Evolutionary conservation across 768 basidiomycete species (phyloP).

Genomic region (Neoboletus magnificus): DNA sequence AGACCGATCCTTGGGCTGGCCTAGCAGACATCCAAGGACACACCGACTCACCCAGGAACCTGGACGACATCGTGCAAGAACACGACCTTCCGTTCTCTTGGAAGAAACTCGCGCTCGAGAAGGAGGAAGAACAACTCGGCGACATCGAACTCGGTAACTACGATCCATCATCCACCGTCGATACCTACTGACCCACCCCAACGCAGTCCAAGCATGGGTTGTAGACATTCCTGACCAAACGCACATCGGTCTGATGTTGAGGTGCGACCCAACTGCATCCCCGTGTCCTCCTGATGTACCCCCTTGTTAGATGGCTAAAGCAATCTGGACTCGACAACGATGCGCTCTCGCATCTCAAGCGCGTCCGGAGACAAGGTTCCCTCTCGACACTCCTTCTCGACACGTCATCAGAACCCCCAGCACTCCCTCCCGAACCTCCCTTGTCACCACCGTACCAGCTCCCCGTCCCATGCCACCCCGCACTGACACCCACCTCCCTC

Average conservation of each 20-base stretch:
- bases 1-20: slow-evolving; percentile 5
- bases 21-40: slow-evolving; percentile 6
- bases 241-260: slow-evolving; percentile 58
- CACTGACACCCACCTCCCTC: slow-evolving; percentile 65
- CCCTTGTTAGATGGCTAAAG: slow-evolving; percentile 61
- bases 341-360: slow-evolving; percentile 71
- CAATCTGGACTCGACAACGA: slow-evolving; percentile 56
- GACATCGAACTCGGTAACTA: slow-evolving; percentile 41
- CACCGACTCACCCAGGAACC: slow-evolving; percentile 27
- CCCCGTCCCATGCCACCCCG: slow-evolving; percentile 62
- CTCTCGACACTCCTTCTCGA: slow-evolving; percentile 56
- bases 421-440: slow-evolving; percentile 46
- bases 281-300: neutral
- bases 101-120: slow-evolving; percentile 54
- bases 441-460: slow-evolving; percentile 53
- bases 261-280: slow-evolving; percentile 36
- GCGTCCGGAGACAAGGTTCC: slow-evolving; percentile 55
- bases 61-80: slow-evolving; percentile 50
- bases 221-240: slow-evolving; percentile 66
- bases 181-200: neutral
- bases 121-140: slow-evolving; percentile 57
- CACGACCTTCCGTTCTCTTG: slow-evolving; percentile 64
- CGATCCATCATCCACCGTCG: neutral
- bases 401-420: slow-evolving; percentile 40
- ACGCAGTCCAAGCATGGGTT: slow-evolving; percentile 69